These are phyloP conservation scores for Emericellopsis cladophorae DNA, from an alignment of 2,329 filamentous ascomycete species.

Conservation along the genomic window DNA sequence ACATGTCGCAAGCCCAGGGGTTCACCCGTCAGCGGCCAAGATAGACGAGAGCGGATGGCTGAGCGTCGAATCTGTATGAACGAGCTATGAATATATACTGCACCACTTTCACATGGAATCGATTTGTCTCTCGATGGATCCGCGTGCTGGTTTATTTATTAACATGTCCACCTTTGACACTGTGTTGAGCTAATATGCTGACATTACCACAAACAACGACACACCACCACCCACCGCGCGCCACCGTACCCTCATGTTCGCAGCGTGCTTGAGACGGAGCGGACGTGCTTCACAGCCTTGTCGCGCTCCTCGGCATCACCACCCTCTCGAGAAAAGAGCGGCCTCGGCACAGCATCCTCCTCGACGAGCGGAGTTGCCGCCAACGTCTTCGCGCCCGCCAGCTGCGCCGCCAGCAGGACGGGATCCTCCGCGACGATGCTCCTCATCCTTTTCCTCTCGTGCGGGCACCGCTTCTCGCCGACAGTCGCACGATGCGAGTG, in stretches of 20 bases:
- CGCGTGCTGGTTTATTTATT: not conserved
- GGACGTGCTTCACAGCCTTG: conserved; percentile 15
- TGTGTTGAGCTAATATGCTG: too few relatives aligned
- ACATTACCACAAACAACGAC: too few relatives aligned
- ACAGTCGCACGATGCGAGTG: conserved; percentile 43
- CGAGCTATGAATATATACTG: conserved; percentile 2
- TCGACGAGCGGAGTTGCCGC: conserved; percentile 2
- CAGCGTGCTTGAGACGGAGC: conserved; percentile 16
- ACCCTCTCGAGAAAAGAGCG: conserved; percentile 14
- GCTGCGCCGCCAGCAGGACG: not conserved
- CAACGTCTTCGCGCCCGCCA: not conserved
- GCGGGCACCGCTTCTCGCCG: conserved; percentile 40
- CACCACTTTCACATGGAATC: not conserved
- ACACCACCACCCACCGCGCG: not conserved
- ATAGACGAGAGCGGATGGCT: not conserved
- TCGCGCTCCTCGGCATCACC: conserved; percentile 14
- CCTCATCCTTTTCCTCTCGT: conserved; percentile 12
- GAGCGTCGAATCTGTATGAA: conserved; percentile 1
- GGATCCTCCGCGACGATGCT: not conserved
- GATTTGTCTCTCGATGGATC: too few relatives aligned
- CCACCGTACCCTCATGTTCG: conserved; percentile 3
- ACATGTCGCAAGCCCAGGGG: conserved; percentile 1
- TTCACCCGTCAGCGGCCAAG: not conserved
- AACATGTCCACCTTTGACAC: too few relatives aligned
- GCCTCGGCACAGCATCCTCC: conserved; percentile 11